Conservation (phyloP, 2,329 filamentous ascomycete genomes). For the Neofusicoccum ribis region DNA sequence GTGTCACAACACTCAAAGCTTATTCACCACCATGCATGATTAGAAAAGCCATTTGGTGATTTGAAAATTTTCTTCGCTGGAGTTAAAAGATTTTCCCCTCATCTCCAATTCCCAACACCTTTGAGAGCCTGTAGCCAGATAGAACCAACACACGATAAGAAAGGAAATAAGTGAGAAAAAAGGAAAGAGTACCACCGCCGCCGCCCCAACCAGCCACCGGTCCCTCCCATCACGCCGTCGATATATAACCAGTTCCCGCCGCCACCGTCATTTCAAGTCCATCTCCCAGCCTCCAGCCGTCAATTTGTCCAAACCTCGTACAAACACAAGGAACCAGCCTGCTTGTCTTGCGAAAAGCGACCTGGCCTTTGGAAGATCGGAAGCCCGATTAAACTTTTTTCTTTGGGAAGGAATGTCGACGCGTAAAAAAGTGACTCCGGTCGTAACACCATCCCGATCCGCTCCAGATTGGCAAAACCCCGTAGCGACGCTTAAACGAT, state of each 20-base stretch:
- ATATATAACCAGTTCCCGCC: background rate
- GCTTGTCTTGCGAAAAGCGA: background rate
- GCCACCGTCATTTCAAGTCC: background rate
- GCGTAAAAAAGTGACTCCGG: slow-evolving; percentile 5
- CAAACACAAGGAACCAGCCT: background rate
- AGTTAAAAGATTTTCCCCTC: slow-evolving; percentile 1
- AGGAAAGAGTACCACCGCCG: background rate
- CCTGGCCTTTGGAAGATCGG: slow-evolving; percentile 2
- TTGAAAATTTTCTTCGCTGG: slow-evolving; percentile 3
- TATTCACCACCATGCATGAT: background rate
- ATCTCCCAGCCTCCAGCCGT: background rate
- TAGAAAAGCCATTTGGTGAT: background rate
- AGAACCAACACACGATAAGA: slow-evolving; percentile 15
- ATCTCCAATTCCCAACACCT: slow-evolving; percentile 20
- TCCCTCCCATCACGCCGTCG: background rate
- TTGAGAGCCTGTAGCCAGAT: slow-evolving; percentile 13
- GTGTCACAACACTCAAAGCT: background rate
- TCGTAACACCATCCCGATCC: slow-evolving; percentile 4
- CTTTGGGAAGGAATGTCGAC: background rate
- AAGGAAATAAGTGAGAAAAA: slow-evolving; percentile 7
- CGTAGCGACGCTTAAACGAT: background rate
- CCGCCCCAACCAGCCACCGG: background rate
- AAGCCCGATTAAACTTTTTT: slow-evolving; percentile 14
- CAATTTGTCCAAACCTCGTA: slow-evolving; percentile 16
- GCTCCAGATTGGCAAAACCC: background rate